These are phyloP conservation scores for Myriosclerotinia duriaeana DNA, from an alignment of 2,329 filamentous ascomycete genomes.

Conservation along the genomic window DNA sequence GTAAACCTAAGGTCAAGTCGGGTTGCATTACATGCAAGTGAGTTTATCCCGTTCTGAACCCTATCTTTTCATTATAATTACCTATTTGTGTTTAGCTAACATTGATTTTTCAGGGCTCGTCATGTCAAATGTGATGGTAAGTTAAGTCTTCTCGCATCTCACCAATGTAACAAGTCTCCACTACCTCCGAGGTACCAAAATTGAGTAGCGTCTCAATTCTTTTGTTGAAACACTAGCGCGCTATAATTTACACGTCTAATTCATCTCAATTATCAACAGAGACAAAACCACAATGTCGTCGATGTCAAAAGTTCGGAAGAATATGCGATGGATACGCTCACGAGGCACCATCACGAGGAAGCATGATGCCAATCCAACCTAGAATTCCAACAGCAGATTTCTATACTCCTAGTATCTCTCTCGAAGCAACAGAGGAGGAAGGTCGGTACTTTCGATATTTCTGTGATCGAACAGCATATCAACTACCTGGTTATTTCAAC, in stretches of 20 bases:
- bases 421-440: constrained; percentile 55
- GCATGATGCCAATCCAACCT: constrained; percentile 31
- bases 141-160: constrained; percentile 9
- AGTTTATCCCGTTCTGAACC: constrained; percentile 35
- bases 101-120: constrained; percentile 42
- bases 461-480: constrained; percentile 56
- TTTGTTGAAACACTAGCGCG: background rate
- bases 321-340: constrained; percentile 58
- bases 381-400: constrained; percentile 36
- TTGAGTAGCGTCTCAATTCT: background rate
- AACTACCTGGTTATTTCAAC: constrained; percentile 66
- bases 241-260: background rate
- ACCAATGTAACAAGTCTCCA: background rate
- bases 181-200: constrained; percentile 1
- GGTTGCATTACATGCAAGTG: constrained; percentile 67
- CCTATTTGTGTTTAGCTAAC: background rate
- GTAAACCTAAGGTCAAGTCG: constrained; percentile 58
- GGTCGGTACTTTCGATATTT: constrained; percentile 62
- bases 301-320: constrained; percentile 60
- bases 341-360: constrained; percentile 20
- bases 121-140: constrained; percentile 61
- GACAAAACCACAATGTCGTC: constrained; percentile 58
- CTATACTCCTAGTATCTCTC: constrained; percentile 40
- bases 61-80: background rate
- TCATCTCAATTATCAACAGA: constrained; percentile 42